Evolutionary conservation across 768 basidiomycete species (phyloP).

Genomic region (Pholiota conissans): DNA sequence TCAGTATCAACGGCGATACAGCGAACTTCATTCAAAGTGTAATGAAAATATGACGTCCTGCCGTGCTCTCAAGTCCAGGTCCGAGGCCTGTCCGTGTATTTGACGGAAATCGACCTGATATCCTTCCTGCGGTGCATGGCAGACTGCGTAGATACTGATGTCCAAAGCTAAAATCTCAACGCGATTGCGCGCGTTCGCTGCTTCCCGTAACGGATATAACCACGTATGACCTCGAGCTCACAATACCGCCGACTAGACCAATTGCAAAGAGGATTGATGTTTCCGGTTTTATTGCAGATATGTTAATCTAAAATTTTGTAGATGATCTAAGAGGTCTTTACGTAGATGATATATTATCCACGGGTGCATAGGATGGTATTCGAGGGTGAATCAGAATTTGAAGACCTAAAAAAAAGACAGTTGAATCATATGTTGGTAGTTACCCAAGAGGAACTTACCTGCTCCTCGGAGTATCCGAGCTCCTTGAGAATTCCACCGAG

Average conservation of each 20-base stretch:
- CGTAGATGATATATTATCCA: too few species aligned
- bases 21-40: neutral
- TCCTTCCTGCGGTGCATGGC: too few species aligned
- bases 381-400: slow-evolving; percentile 23
- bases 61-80: too few species aligned
- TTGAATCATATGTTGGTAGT: neutral
- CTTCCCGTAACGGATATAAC: neutral
- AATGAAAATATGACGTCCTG: neutral
- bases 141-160: too few species aligned
- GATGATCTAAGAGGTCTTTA: neutral
- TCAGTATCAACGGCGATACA: neutral
- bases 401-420: slow-evolving; percentile 22
- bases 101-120: too few species aligned
- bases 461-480: slow-evolving; percentile 80
- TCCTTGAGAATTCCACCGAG: slow-evolving; percentile 84
- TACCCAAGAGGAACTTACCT: slow-evolving; percentile 46
- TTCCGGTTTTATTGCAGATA: neutral
- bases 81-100: neutral
- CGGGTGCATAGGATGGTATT: neutral
- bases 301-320: neutral
- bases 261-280: neutral
- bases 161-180: too few species aligned
- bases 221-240: neutral
- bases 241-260: neutral
- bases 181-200: too few species aligned